phyloP scores from a whole-genome alignment of 805 yeast species.

The Yarrowia sp. region DNA sequence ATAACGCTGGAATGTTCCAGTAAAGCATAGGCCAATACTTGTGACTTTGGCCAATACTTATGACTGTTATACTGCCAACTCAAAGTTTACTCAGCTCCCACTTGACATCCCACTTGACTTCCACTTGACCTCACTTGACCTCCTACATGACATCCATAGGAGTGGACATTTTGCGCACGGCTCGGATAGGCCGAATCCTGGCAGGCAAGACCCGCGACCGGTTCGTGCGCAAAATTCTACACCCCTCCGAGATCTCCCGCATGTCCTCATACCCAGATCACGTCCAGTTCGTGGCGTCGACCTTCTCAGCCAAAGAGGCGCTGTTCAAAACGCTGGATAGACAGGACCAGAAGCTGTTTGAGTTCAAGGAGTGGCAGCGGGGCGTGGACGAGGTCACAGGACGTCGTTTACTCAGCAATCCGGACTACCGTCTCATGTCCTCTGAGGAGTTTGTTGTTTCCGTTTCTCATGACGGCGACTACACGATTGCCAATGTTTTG shows the following conservation, averaged over 20 bases:
- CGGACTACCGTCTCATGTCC: conserved; percentile 31
- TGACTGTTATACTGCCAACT: too few relatives aligned
- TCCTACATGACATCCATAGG: conserved; percentile 20
- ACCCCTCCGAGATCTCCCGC: conserved; percentile 36
- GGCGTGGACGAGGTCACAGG: conserved; percentile 34
- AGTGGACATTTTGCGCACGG: conserved; percentile 17
- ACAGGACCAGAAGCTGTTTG: conserved; percentile 49
- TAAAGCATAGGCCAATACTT: too few relatives aligned
- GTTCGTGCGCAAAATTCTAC: conserved; percentile 50
- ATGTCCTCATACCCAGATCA: conserved; percentile 29
- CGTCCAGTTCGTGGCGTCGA: conserved; percentile 44
- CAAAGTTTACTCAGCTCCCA: background rate
- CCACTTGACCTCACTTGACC: background rate
- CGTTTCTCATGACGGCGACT: conserved; percentile 62
- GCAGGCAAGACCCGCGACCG: conserved; percentile 31
- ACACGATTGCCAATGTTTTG: conserved; percentile 52
- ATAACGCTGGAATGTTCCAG: too few relatives aligned
- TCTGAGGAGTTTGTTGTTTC: conserved; percentile 52
- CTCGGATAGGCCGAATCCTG: conserved; percentile 9
- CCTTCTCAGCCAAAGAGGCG: conserved; percentile 75
- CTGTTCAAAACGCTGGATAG: conserved; percentile 55
- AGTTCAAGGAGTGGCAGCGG: conserved; percentile 59
- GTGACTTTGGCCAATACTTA: too few relatives aligned
- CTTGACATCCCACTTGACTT: conserved; percentile 2
- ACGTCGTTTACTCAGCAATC: conserved; percentile 27